Evolutionary conservation across 2,329 filamentous ascomycete species (phyloP).

Genomic region (Trichoderma gracile): DNA sequence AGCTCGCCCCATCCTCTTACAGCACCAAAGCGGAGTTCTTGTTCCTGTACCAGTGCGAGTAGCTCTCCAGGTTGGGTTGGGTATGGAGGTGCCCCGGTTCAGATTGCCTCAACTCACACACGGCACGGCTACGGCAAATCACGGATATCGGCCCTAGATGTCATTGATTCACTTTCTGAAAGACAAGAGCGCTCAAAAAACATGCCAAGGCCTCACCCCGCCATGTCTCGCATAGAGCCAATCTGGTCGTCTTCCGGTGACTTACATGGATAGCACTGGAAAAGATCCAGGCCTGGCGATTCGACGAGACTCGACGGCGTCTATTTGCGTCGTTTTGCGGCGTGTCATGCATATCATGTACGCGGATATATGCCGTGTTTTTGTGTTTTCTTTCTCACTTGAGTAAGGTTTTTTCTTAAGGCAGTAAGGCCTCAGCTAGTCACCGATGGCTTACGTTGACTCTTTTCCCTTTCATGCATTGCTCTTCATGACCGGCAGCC

Average conservation of each 20-base stretch:
- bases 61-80: too few relatives aligned
- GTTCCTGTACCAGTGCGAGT: too few relatives aligned
- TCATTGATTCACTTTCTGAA: background rate
- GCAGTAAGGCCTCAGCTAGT: too few relatives aligned
- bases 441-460: background rate
- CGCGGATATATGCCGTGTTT: background rate
- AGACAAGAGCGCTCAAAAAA: background rate
- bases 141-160: too few relatives aligned
- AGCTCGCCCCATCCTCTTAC: slow-evolving; percentile 3
- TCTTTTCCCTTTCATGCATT: background rate
- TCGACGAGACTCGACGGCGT: background rate
- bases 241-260: slow-evolving; percentile 12
- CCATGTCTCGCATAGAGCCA: background rate
- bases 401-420: too few relatives aligned
- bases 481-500: background rate
- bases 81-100: too few relatives aligned
- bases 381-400: slow-evolving; percentile 8
- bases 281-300: background rate
- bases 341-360: background rate
- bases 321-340: background rate
- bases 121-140: background rate
- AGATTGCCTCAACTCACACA: too few relatives aligned
- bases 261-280: background rate
- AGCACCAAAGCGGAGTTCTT: too few relatives aligned
- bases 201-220: background rate